phyloP scores from a whole-genome alignment of 805 yeast genomes.

The Debaryomyces prosopidis region DNA sequence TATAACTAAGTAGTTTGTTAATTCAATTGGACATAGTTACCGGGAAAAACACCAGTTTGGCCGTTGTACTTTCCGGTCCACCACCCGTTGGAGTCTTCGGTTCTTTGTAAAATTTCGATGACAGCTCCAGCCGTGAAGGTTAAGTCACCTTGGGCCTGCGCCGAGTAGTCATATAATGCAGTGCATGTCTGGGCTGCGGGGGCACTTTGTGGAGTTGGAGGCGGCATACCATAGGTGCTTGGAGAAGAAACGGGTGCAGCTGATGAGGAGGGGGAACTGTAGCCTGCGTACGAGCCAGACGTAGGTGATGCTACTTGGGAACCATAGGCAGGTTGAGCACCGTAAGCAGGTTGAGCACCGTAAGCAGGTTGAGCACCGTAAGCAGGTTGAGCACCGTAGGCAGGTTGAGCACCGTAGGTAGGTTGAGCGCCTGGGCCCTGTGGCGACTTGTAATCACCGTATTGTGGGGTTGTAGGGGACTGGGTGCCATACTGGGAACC shows the following conservation, averaged over 20 bases:
- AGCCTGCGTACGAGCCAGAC: conserved; percentile 15
- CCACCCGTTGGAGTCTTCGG: conserved; percentile 91
- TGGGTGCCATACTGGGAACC: conserved; percentile 22
- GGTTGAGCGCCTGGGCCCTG: conserved; percentile 11
- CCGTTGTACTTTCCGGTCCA: conserved; percentile 94
- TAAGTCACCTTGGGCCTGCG: conserved; percentile 92
- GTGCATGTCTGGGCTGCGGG: conserved; percentile 66
- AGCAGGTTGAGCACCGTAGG: conserved; percentile 11
- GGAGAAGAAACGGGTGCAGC: conserved; percentile 28
- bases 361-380: conserved; percentile 13
- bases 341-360: conserved; percentile 3
- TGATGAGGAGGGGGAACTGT: conserved; percentile 12
- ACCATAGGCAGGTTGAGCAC: not conserved
- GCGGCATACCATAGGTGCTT: conserved; percentile 31
- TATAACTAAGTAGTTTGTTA: conserved; percentile 3
- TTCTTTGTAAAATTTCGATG: conserved; percentile 79
- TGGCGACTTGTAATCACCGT: conserved; percentile 11
- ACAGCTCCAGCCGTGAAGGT: conserved; percentile 84
- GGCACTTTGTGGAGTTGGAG: conserved; percentile 18
- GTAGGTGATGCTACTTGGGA: conserved; percentile 14
- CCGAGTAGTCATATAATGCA: conserved; percentile 87
- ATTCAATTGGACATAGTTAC: conserved; percentile 86
- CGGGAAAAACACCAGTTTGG: conserved; percentile 90
- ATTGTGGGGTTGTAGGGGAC: conserved; percentile 9
- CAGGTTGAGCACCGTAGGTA: conserved; percentile 8